phyloP scores from a whole-genome alignment of 495 filamentous ascomycete species.

The Beverwykella pulmonaria region DNA sequence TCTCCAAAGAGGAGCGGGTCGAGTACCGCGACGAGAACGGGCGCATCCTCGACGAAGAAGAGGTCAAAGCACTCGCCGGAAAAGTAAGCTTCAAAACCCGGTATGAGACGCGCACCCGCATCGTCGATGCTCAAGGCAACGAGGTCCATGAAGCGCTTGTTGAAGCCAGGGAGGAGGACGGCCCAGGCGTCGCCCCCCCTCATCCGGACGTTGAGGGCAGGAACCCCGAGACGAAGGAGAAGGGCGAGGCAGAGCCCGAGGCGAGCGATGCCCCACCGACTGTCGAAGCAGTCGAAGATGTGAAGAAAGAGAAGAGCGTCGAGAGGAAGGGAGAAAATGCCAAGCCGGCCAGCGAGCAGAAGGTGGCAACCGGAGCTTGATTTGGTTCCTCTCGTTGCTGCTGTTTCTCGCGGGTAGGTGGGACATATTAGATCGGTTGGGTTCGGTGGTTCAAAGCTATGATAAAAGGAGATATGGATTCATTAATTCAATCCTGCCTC shows the following conservation, averaged over 20 bases:
- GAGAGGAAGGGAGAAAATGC: conserved; percentile 35
- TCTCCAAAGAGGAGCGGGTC: conserved; percentile 76
- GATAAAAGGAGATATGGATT: background rate
- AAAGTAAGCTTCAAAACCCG: conserved; percentile 93
- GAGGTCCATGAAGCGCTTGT: conserved; percentile 58
- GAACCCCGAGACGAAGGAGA: conserved; percentile 62
- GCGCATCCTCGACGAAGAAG: conserved; percentile 78
- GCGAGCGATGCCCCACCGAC: conserved; percentile 43
- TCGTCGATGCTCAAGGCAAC: conserved; percentile 77
- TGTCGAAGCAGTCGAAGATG: conserved; percentile 46
- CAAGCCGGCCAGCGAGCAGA: conserved; percentile 50
- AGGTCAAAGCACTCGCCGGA: conserved; percentile 81
- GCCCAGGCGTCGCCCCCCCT: conserved; percentile 60
- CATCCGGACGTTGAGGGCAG: conserved; percentile 80
- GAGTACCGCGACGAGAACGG: conserved; percentile 96
- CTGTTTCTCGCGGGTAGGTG: too few relatives aligned
- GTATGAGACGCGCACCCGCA: conserved; percentile 85
- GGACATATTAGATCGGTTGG: background rate
- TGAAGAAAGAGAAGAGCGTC: conserved; percentile 38
- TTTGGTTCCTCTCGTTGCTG: background rate
- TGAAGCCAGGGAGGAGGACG: conserved; percentile 33
- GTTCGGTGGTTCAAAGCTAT: background rate
- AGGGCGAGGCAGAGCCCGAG: conserved; percentile 35
- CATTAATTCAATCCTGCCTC: background rate
- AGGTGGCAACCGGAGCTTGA: conserved; percentile 50